Evolutionary conservation across 306 rosid genomes (phyloP).

Genomic region (Glycyrrhiza uralensis): DNA sequence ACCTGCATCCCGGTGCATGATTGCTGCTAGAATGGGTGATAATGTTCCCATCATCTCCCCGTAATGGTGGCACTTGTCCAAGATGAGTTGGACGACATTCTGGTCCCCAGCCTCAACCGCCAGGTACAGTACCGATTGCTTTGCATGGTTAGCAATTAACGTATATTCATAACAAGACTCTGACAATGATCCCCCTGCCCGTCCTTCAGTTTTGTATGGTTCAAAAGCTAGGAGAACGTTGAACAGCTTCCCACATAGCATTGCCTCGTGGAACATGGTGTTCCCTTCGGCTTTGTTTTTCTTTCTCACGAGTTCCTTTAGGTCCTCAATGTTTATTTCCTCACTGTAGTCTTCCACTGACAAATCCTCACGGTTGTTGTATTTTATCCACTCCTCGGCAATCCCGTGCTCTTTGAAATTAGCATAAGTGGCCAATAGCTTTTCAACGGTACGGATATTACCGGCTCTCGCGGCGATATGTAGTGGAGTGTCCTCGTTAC

Average conservation of each 20-base stretch:
- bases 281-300: background rate
- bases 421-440: background rate
- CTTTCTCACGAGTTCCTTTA: background rate
- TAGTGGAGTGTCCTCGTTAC: background rate
- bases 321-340: background rate
- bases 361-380: no score
- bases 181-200: background rate
- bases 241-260: background rate
- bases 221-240: background rate
- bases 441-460: background rate
- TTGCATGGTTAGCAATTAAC: background rate
- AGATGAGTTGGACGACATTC: background rate
- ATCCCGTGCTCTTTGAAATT: background rate
- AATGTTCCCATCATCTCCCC: background rate
- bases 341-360: background rate
- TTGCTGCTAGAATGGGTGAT: background rate
- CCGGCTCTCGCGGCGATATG: constrained; percentile 25
- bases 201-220: background rate
- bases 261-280: constrained; percentile 19
- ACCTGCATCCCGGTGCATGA: background rate
- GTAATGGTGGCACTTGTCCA: background rate
- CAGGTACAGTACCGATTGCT: background rate
- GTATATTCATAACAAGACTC: background rate
- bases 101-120: background rate
- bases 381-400: background rate